phyloP scores from a whole-genome alignment of 2,329 filamentous ascomycete genomes.

The Ambrosiella beaveri region DNA sequence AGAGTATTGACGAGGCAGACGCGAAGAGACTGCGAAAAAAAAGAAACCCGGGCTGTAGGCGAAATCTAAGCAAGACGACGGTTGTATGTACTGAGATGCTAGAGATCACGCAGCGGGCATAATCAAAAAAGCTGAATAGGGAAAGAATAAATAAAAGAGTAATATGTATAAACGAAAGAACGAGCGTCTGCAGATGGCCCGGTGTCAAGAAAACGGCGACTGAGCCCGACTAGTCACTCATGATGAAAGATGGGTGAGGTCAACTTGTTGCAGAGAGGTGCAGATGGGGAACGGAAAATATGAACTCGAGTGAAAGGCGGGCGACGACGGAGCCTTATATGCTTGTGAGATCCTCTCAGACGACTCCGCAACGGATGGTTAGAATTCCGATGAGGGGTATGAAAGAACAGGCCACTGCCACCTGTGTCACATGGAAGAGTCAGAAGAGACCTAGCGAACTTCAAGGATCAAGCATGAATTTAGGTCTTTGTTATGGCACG shows the following conservation, averaged over 20 bases:
- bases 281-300: conserved; percentile 8
- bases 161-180: conserved; percentile 12
- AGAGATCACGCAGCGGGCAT: background rate
- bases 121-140: background rate
- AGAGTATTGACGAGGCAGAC: background rate
- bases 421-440: background rate
- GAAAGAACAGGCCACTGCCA: background rate
- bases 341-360: background rate
- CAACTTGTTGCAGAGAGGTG: conserved; percentile 1
- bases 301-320: background rate
- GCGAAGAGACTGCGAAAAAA: background rate
- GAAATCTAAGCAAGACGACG: background rate
- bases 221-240: conserved; percentile 1
- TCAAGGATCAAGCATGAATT: background rate
- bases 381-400: background rate
- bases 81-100: conserved; percentile 1
- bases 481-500: background rate
- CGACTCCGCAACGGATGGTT: background rate
- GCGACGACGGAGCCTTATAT: conserved; percentile 13
- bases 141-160: background rate
- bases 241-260: background rate
- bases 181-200: conserved; percentile 5
- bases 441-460: background rate
- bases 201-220: conserved; percentile 5
- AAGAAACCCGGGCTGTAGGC: background rate